A percentile compares a stretch with the other conserved stretches of the same genome.
phyloP scores from a whole-genome alignment of 345 rosid genomes.

The Arabidopsis suecica region DNA sequence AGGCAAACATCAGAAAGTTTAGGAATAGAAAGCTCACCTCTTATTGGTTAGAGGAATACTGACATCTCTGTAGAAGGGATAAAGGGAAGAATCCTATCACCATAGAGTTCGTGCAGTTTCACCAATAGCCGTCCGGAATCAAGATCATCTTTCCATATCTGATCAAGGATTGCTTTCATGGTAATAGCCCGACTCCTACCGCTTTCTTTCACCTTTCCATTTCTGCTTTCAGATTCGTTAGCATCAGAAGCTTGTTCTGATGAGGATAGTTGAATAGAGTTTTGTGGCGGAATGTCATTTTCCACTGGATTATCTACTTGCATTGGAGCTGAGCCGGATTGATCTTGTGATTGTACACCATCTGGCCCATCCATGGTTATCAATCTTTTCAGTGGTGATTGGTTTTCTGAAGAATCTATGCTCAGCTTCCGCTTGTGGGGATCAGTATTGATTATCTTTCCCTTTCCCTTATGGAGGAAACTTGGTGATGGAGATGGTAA shows the following conservation, averaged over 20 bases:
- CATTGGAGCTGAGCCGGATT: conserved; percentile 48
- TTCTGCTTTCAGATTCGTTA: conserved; percentile 39
- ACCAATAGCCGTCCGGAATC: conserved; percentile 67
- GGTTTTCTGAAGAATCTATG: conserved; percentile 53
- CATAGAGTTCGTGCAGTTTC: conserved; percentile 68
- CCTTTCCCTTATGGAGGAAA: conserved; percentile 53
- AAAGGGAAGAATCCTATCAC: conserved; percentile 73
- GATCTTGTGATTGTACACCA: conserved; percentile 34
- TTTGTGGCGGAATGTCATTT: conserved; percentile 43
- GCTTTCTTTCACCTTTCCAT: conserved; percentile 41
- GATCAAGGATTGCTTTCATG: conserved; percentile 58
- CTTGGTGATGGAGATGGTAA: conserved; percentile 60
- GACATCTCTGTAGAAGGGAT: conserved; percentile 83
- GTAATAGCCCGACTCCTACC: conserved; percentile 43
- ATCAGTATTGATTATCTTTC: conserved; percentile 46
- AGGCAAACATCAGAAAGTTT: background rate
- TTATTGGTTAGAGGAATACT: conserved; percentile 58
- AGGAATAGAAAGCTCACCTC: conserved; percentile 9
- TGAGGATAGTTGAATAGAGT: conserved; percentile 53
- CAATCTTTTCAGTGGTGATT: conserved; percentile 57
- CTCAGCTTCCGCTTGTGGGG: conserved; percentile 62
- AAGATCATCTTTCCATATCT: conserved; percentile 85
- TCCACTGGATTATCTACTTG: conserved; percentile 47
- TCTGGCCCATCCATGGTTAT: conserved; percentile 57
- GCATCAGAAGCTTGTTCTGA: conserved; percentile 47